Conservation (phyloP, 139 green algal species). For the Tetradesmus lagerheimii region DNA sequence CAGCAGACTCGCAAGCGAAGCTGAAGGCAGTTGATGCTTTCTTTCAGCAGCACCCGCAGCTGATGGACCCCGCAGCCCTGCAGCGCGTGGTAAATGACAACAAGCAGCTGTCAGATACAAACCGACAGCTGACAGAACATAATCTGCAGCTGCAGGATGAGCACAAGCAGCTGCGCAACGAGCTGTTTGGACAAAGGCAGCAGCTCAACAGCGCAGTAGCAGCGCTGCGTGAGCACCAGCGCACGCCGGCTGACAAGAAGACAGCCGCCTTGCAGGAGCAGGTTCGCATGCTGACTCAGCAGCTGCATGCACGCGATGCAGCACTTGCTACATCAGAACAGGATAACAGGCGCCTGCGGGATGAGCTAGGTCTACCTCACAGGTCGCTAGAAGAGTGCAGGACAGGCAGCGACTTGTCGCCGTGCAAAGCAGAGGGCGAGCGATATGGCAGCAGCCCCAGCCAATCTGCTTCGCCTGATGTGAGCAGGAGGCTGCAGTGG, state of each 20-base stretch:
- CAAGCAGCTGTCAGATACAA: background rate
- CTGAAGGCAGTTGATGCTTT: background rate
- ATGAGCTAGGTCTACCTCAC: background rate
- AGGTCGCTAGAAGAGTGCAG: background rate
- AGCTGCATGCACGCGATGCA: slow-evolving; percentile 11
- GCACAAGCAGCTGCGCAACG: background rate
- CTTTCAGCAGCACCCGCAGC: slow-evolving; percentile 5
- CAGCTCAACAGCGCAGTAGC: background rate
- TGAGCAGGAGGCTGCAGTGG: background rate
- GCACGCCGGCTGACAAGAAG: slow-evolving; percentile 22
- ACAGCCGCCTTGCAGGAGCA: background rate
- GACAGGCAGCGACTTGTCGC: background rate
- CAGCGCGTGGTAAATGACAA: background rate
- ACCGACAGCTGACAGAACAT: background rate
- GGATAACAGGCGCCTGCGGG: slow-evolving; percentile 1
- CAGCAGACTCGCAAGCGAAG: background rate
- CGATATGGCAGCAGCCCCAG: background rate
- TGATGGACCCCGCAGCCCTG: background rate
- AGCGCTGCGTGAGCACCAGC: background rate
- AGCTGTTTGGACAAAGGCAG: background rate
- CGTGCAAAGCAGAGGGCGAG: background rate
- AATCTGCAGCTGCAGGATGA: background rate
- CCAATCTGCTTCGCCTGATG: background rate
- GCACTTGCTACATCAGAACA: background rate
- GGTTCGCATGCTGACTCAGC: background rate